Evolutionary conservation across 106 monocot genomes (phyloP).

Genomic region (Posidonia australis): DNA sequence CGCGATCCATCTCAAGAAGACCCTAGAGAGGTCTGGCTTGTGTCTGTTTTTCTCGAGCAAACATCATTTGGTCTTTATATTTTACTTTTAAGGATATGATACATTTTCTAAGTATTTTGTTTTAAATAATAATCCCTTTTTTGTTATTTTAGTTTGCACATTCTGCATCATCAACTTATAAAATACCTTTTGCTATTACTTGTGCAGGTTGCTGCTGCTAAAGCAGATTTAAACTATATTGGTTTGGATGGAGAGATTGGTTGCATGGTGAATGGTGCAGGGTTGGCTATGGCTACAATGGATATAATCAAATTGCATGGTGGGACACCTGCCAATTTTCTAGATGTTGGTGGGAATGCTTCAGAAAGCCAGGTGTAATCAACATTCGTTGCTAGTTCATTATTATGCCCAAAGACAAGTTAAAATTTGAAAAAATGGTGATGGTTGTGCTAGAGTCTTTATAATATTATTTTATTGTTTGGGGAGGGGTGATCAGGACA

Average conservation of each 20-base stretch:
- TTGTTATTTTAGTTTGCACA: neutral
- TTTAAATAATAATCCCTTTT: neutral
- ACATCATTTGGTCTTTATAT: neutral
- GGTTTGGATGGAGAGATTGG: conserved; percentile 95
- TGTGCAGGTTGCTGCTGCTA: conserved; percentile 56
- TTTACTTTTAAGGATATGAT: no score
- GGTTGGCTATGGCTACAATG: conserved; percentile 98
- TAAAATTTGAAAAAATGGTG: neutral
- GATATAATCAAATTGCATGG: conserved; percentile 97
- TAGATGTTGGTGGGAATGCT: conserved; percentile 93
- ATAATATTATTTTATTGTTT: no score
- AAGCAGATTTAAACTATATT: conserved; percentile 69
- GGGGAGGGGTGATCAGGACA: no score
- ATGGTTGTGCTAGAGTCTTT: no score
- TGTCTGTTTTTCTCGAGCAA: neutral
- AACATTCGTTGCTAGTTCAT: neutral
- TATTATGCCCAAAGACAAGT: neutral
- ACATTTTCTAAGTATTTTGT: no score
- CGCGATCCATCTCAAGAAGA: conserved; percentile 93
- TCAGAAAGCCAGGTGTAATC: conserved; percentile 81
- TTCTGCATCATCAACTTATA: neutral
- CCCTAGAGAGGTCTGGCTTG: conserved; percentile 67
- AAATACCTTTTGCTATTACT: neutral
- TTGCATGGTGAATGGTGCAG: conserved; percentile 99
- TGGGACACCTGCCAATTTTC: conserved; percentile 94